A percentile compares a stretch with the other conserved stretches of the same genome.
phyloP scores from a whole-genome alignment of 345 rosid species.

The Populus pruinosa region DNA sequence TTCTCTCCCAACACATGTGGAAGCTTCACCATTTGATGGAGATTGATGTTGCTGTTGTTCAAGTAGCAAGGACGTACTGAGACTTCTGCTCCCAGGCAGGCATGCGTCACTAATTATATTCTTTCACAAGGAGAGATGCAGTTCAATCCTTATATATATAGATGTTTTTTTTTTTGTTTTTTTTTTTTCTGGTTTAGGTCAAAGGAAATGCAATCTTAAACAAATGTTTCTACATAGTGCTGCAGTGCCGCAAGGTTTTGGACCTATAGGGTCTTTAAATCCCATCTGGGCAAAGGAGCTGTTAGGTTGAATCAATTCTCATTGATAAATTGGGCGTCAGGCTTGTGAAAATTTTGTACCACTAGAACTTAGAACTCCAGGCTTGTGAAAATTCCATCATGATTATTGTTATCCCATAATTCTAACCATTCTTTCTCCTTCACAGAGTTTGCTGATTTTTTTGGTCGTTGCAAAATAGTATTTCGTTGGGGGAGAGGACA shows the following conservation, averaged over 20 bases:
- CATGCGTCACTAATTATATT: conserved; percentile 35
- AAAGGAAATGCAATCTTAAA: conserved; percentile 13
- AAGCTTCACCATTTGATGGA: conserved; percentile 8
- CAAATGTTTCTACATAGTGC: conserved; percentile 8
- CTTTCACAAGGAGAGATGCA: conserved; percentile 34
- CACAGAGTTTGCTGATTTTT: conserved; percentile 9
- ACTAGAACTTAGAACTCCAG: not conserved
- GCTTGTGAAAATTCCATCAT: conserved; percentile 21
- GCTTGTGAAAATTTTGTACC: conserved; percentile 18
- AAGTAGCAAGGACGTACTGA: conserved; percentile 17
- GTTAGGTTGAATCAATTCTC: conserved; percentile 28
- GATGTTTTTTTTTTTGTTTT: not conserved
- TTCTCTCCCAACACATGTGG: conserved; percentile 13
- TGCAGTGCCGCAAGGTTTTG: conserved; percentile 15
- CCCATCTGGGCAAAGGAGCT: conserved; percentile 13
- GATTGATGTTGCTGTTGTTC: conserved; percentile 4
- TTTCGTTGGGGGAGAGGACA: conserved; percentile 6
- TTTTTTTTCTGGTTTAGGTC: conserved; percentile 15
- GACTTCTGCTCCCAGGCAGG: conserved; percentile 17
- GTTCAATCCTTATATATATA: conserved; percentile 10
- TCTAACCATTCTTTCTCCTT: conserved; percentile 36
- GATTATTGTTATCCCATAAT: conserved; percentile 25
- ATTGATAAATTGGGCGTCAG: conserved; percentile 25
- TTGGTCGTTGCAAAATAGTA: conserved; percentile 13
- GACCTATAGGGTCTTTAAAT: not conserved